These are phyloP conservation scores for Diaporthe ampelina DNA, from an alignment of 2,329 filamentous ascomycete genomes.

Conservation along the genomic window DNA sequence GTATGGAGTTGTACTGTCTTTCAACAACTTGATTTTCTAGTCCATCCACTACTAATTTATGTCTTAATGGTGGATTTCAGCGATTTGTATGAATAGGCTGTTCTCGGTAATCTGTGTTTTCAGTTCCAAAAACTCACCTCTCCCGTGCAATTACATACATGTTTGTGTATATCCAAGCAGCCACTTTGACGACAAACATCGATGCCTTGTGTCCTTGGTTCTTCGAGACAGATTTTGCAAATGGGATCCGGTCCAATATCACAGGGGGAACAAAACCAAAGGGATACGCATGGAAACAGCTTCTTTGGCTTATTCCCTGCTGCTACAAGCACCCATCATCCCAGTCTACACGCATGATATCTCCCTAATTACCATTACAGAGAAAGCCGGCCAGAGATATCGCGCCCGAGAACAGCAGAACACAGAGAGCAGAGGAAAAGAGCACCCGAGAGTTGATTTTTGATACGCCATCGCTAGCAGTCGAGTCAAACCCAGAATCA, in stretches of 20 bases:
- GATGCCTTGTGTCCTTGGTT: background rate
- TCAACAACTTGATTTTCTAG: background rate
- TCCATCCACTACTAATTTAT: background rate
- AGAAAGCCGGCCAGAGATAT: conserved; percentile 4
- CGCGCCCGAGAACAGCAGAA: background rate
- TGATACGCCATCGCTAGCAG: conserved; percentile 42
- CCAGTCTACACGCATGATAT: conserved; percentile 17
- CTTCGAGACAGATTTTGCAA: background rate
- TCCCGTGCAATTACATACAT: background rate
- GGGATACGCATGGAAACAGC: background rate
- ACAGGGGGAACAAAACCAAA: background rate
- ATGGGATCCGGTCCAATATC: background rate
- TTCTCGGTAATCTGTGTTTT: background rate
- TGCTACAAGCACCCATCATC: background rate
- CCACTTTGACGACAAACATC: background rate
- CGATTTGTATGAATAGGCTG: background rate
- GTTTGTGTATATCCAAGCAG: background rate
- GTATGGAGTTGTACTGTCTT: background rate
- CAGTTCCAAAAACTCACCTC: background rate
- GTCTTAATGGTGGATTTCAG: background rate
- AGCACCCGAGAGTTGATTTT: conserved; percentile 19
- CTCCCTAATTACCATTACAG: conserved; percentile 14
- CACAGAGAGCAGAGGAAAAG: background rate
- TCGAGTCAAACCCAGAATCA: background rate
- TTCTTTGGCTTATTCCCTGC: conserved; percentile 5